Evolutionary conservation across 306 rosid genomes (phyloP), one percentile per base, ranked within the genome.

Genomic region (Pyrus betulifolia): DNA sequence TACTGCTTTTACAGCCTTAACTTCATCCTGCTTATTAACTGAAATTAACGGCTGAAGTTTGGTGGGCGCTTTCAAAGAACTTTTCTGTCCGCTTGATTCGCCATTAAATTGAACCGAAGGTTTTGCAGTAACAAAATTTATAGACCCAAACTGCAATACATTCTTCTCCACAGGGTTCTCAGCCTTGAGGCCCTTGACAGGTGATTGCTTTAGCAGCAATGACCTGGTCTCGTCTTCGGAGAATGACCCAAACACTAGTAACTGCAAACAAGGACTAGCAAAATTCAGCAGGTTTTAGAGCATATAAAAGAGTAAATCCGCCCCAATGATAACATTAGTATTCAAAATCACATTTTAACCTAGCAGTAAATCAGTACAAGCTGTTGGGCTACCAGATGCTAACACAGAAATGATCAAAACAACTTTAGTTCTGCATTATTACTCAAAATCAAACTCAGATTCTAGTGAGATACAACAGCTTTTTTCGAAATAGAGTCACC

Each of bases 171-270:
- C 84, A 6, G 87, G 71, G 78, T 84, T 91, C 75, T 82, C 86
- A 51, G 64, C 71, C 51, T 64, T 25, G 27, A 25, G 27, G 27
- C 27, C 27, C 27, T 25, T 85, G 78, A 81, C 81, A 70, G 85
- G 67, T 51, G 87, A 81, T 83, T 82, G 80, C 64, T 81, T 84
- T 30, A 6, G 75, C 78, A 87, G 67, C 93, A 87, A 78, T 46
- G 91, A 87, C 76, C 42, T 88, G 44, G 96, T 91, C 85, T 96
- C 99, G 27, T 96, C 98, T 82, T 96, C 99, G 23, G 89, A 80
- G 78, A 96, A 96, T 55, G 99, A 92, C 72, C 99, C 99, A 81
- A 96, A 96, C 23, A 96, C 7, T 9, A 96, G 40, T 67, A 91
- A 62, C 97, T 88, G 75, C 75, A 62, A 62, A 12, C 42, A 74